A percentile compares a stretch with the other conserved stretches of the same genome.
phyloP scores from a whole-genome alignment of 108 stramenopile species.

The Aureococcus anophagefferens region DNA sequence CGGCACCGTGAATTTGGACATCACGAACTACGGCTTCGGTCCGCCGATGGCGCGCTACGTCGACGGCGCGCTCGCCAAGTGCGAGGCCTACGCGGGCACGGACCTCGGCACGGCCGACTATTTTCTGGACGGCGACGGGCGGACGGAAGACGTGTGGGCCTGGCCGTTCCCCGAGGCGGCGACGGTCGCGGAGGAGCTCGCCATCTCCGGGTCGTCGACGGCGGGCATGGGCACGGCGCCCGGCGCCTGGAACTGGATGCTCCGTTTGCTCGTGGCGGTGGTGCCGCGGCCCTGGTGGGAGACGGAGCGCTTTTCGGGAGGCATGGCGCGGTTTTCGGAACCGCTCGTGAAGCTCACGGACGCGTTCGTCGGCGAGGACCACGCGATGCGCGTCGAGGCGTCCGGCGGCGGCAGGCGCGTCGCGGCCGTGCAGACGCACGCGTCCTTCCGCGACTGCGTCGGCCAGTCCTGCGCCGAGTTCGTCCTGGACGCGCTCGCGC shows the following conservation, averaged over 20 bases:
- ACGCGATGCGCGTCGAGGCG: conserved; percentile 59
- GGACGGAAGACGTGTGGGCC: conserved; percentile 28
- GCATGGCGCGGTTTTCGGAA: conserved; percentile 53
- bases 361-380: conserved; percentile 39
- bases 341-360: conserved; percentile 46
- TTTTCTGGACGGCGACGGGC: conserved; percentile 5
- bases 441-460: conserved; percentile 51
- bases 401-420: conserved; percentile 11
- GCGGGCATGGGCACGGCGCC: conserved; percentile 60
- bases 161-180: conserved; percentile 66
- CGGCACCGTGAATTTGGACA: conserved; percentile 49
- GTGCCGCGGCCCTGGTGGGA: conserved; percentile 49
- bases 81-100: conserved; percentile 35
- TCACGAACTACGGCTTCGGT: conserved; percentile 56
- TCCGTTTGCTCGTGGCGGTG: conserved; percentile 39
- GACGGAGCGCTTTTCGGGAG: conserved; percentile 35
- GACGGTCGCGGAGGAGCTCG: conserved; percentile 38
- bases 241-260: conserved; percentile 51
- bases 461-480: conserved; percentile 56
- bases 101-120: conserved; percentile 49
- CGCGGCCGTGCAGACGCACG: conserved; percentile 47
- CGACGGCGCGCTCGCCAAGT: conserved; percentile 22
- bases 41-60: conserved; percentile 46
- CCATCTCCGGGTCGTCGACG: conserved; percentile 29
- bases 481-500: conserved; percentile 38